Evolutionary conservation across 2,329 filamentous ascomycete species (phyloP), one percentile per base, ranked within the genome.

Genomic region (Exophiala sp.): DNA sequence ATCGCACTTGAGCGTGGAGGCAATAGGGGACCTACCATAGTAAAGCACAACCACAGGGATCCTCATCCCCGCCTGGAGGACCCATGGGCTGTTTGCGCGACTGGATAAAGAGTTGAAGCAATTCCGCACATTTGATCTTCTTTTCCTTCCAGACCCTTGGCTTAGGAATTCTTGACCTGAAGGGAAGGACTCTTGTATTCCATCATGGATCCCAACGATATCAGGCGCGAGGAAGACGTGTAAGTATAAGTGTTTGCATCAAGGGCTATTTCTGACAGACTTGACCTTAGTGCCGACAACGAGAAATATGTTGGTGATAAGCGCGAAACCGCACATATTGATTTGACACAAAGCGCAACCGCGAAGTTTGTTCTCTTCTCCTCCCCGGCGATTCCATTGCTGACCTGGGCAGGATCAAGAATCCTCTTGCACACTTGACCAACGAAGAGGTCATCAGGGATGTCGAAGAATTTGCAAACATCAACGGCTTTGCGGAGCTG

Each of bases 391-490:
- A 9, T 2, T 16, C 14, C 35, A 33, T 20, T 21, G 3, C 40
- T 42, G 40, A 42, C 40, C 16, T 20, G 9, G 7, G 10, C 40
- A 65, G 63, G 20, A 63, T 64, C 47, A 47, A 46, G 5, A 65
- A 65, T 38, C 63, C 63, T n/a, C 54, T 65, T 2, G 59, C 56
- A 33, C 60, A 60, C 3, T 52, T 65, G 14, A 36, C 62, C 10
- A 54, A 55, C 32, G 50, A 54, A 34, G 55, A 54, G 44, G 52
- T 65, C 6, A 45, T 58, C 36, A 51, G 54, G 33, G 72, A 74
- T 5, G 73, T 71, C 2, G 66, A 72, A 29, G 42, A 51, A 1
- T 76, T 75, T 46, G 66, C 71, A n/a, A 58, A 67, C 2, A 58
- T 64, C 20, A 68, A 64, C 44, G 71, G 69, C 1, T 64, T 75